Evolutionary conservation across 495 filamentous ascomycete genomes (phyloP).

Genomic region (Daldinia loculata): DNA sequence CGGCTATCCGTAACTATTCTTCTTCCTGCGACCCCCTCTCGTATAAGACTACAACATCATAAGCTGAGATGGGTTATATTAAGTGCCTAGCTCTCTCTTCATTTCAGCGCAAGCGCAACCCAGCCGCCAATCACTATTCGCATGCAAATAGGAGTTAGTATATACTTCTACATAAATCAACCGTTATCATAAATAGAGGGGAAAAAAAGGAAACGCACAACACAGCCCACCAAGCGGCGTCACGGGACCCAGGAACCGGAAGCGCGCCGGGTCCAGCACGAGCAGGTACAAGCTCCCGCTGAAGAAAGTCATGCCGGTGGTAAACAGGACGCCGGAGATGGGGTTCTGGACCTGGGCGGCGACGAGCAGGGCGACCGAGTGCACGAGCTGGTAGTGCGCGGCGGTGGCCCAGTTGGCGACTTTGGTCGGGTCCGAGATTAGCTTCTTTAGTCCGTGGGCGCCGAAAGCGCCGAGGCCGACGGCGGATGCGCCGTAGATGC

Average conservation of each 20-base stretch:
- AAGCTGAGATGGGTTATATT: not conserved
- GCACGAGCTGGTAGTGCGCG: constrained; percentile 71
- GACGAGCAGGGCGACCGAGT: constrained; percentile 65
- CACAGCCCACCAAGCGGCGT: constrained; percentile 69
- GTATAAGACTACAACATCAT: not conserved
- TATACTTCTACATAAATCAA: not conserved
- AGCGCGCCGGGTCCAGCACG: constrained; percentile 63
- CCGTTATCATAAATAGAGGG: not conserved
- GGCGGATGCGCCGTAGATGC: constrained; percentile 65
- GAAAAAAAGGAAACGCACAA: constrained; percentile 13
- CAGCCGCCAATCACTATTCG: constrained; percentile 43
- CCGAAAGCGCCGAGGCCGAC: constrained; percentile 71
- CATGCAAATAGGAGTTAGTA: not conserved
- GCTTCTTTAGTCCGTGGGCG: constrained; percentile 68
- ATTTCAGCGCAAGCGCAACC: constrained; percentile 37
- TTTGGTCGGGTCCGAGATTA: constrained; percentile 61
- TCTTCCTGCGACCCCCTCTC: not conserved
- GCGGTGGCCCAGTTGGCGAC: constrained; percentile 65
- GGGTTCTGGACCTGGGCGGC: constrained; percentile 49
- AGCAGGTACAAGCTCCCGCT: constrained; percentile 68
- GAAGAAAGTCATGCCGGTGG: constrained; percentile 65
- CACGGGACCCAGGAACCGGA: constrained; percentile 63
- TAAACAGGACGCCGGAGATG: constrained; percentile 50
- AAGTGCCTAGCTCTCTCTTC: not conserved
- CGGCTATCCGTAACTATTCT: not conserved